phyloP scores from a whole-genome alignment of 2,329 filamentous ascomycete species.

The Dothideomycetes sp. region DNA sequence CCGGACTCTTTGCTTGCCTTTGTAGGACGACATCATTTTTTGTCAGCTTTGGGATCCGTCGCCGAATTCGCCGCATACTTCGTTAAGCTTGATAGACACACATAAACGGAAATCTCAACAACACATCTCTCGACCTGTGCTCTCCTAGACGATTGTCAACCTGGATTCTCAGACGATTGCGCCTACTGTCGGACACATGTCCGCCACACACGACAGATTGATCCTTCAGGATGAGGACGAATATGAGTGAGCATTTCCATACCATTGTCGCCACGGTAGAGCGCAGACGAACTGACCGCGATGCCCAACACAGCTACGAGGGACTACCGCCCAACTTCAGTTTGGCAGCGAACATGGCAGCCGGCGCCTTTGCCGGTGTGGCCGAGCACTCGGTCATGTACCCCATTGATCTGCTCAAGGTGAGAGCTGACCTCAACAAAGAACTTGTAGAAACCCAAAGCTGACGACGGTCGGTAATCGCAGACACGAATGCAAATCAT shows the following conservation, averaged over 20 bases:
- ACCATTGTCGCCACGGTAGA: background rate
- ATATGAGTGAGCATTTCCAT: constrained; percentile 20
- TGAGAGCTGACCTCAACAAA: constrained; percentile 34
- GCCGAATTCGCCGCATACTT: constrained; percentile 10
- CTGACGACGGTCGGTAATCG: background rate
- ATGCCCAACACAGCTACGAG: constrained; percentile 60
- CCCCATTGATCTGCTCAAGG: constrained; percentile 95
- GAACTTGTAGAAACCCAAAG: too few species aligned
- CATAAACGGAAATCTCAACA: too few species aligned
- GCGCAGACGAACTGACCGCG: constrained; percentile 11
- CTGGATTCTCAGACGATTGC: constrained; percentile 15
- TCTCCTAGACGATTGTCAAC: background rate
- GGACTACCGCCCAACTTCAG: constrained; percentile 90
- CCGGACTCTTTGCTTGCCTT: too few species aligned
- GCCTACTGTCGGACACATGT: constrained; percentile 19
- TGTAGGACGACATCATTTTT: too few species aligned
- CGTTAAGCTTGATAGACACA: background rate
- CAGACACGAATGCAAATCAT: constrained; percentile 98
- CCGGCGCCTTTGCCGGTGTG: constrained; percentile 93
- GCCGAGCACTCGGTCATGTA: constrained; percentile 99
- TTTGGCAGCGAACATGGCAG: constrained; percentile 86
- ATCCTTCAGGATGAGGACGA: constrained; percentile 30
- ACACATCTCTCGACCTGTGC: too few species aligned
- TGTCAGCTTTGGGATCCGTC: too few species aligned
- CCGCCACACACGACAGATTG: constrained; percentile 25